Evolutionary conservation across 768 basidiomycete genomes (phyloP), one percentile per base, ranked within the genome.

Genomic region (Thelephora ganbajun): DNA sequence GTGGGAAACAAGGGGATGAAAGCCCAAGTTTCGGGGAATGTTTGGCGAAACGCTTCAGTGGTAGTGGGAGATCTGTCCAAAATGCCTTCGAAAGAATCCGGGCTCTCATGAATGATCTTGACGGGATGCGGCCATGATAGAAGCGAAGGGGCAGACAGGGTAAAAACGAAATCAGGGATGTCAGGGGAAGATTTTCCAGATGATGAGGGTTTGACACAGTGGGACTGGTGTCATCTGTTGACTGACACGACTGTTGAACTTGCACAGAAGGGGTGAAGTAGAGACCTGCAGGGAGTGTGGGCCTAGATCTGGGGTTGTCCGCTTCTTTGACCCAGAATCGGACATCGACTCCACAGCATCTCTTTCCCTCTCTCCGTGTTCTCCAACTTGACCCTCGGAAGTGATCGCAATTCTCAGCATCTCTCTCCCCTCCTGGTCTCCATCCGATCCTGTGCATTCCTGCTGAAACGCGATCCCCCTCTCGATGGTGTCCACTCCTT

Each of bases 1-100:
- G 69, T 58, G 0, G 78, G 69, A 55, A 69, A 73, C 16, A 71
- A 56, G 2, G 83, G 79, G 35, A 73, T 76, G 59, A 76, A 76
- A 3, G 65, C 67, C 48, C 65, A 81, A 0, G 83, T 83, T 61
- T 84, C 83, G 0, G 84, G 83, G 56, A 85, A 86, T n/a, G 79
- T 79, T 60, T 84, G 83, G 41, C 63, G 61, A 44, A 43, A 49
- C 14, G 54, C 55, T 7, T 56, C 52, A 6, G 2, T 23, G 20
- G 51, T 37, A 13, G 49, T 47, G 7, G 45, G 35, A 13, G 53
- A 42, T 30, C 39, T 14, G 14, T 41, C 39, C 16, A 14, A 16
- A 9, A 41, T 14, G 9, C 9, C 26, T 18, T 9, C 14, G 39
- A 18, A 41, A 16, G 39, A 41, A 14, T 14, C 14, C 39, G 14